These are phyloP conservation scores for Acacia pycnantha DNA, from an alignment of 331 rosid species.

Conservation along the genomic window DNA sequence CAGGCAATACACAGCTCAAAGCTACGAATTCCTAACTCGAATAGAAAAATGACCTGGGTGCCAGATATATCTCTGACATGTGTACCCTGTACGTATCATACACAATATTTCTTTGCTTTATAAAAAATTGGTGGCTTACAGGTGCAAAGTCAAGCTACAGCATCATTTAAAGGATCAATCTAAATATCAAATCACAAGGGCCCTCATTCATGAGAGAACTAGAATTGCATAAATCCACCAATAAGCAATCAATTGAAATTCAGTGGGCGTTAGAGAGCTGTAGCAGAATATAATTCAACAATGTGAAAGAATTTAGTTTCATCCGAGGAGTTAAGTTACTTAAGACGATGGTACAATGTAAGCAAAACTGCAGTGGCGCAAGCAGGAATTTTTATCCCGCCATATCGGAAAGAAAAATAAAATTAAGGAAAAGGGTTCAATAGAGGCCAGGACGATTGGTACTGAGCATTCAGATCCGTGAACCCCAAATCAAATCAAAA, in stretches of 20 bases:
- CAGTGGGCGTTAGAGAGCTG: not conserved
- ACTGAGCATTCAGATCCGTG: conserved; percentile 12
- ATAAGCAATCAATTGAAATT: not conserved
- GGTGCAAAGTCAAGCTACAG: conserved; percentile 17
- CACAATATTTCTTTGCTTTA: not conserved
- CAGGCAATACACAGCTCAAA: not conserved
- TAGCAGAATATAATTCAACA: not conserved
- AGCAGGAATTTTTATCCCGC: not conserved
- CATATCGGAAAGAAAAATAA: not conserved
- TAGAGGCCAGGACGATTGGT: not conserved
- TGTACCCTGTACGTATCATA: too few relatives aligned
- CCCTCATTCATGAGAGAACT: not conserved
- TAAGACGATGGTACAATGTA: not conserved
- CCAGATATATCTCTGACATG: not conserved
- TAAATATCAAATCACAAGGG: not conserved
- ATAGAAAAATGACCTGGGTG: not conserved
- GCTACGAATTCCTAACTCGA: not conserved
- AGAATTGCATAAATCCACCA: not conserved
- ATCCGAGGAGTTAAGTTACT: not conserved
- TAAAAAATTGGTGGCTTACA: not conserved
- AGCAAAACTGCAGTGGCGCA: not conserved
- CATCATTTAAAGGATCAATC: not conserved
- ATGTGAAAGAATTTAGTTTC: not conserved
- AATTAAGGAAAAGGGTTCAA: not conserved
- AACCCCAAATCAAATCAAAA: not conserved